Base-by-base conservation (phyloP, 139 green algal genomes). In the Tetradesmus obliquus region DNA sequence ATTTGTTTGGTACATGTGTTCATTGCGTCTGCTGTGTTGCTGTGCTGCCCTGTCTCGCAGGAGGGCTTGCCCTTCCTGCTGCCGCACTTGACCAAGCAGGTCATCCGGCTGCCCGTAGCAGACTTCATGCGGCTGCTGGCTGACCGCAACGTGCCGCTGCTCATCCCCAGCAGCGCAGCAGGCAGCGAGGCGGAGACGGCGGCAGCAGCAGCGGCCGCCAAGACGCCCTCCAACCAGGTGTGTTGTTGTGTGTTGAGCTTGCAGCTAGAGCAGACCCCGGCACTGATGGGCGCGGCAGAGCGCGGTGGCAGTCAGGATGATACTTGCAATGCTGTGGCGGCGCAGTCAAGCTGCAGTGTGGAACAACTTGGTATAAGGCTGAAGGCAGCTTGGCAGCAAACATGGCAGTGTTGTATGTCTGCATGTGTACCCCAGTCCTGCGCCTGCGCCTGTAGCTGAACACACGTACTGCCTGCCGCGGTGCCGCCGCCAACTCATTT, bases 81-180 rank as follows among this genome's bases (percentile, higher is more conserved):
- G 91, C 96, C 97, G 45, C 91, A 97, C 92, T 85, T 99, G n/a
- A 97, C 95, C 24, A 86, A 91, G 45, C 92, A 89, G 72, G 85
- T 54, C 22, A 22, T 82, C 22, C 76, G 76, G 76, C 76, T 51
- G 76, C 76, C 66, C 5, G 66, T 24, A 1, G 66, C 66, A 6
- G 66, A 76, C 66, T 76, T 76, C 66, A 76, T 76, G 66, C 66
- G 66, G 66, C 17, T 76, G 66, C 66, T 76, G 66, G 66, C 66
- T 76, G 79, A 84, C 32, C 79, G 79, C 79, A 84, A 84, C 79
- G 32, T 84, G 79, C 66, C 66, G 66, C 66, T 76, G 66, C 66
- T 76, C 13, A 76, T 76, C 17, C 66, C 66, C n/a, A 24, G 66
- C 66, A 24, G 17, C 15, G 66, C 79, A 55, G 54, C 19, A 12